Conservation (phyloP, 2,329 filamentous ascomycete genomes). For the Fusarium caatingaense region DNA sequence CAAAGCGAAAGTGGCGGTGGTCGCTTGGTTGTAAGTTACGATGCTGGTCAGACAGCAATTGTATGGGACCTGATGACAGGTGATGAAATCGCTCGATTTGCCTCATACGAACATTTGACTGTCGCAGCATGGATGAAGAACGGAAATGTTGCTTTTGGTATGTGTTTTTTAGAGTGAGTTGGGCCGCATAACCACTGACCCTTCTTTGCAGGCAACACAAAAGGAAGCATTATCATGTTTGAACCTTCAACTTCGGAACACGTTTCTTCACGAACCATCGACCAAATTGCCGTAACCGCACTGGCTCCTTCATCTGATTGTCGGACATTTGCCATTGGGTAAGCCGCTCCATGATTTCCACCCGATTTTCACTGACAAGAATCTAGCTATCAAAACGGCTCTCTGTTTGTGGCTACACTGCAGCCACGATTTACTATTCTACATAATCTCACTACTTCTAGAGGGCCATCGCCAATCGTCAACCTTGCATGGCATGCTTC, state of each 20-base stretch:
- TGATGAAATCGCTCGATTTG: conserved; percentile 90
- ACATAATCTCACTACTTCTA: conserved; percentile 87
- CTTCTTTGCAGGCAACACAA: conserved; percentile 76
- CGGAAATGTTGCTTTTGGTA: conserved; percentile 96
- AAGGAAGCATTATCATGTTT: conserved; percentile 94
- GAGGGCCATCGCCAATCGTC: conserved; percentile 87
- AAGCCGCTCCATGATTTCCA: conserved; percentile 37
- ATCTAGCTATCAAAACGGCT: conserved; percentile 92
- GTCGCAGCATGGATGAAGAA: conserved; percentile 96
- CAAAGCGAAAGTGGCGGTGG: conserved; percentile 88
- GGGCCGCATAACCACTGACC: conserved; percentile 22
- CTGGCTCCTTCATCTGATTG: conserved; percentile 90
- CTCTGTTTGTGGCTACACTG: conserved; percentile 87
- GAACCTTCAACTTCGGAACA: conserved; percentile 94
- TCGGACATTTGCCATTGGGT: conserved; percentile 96
- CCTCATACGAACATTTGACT: conserved; percentile 86
- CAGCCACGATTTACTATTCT: conserved; percentile 94
- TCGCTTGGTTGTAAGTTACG: conserved; percentile 90
- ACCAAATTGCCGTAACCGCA: conserved; percentile 93
- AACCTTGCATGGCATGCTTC: conserved; percentile 95
- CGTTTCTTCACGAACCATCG: conserved; percentile 87
- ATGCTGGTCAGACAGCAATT: conserved; percentile 89
- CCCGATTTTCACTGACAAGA: conserved; percentile 23
- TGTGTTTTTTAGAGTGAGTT: conserved; percentile 47
- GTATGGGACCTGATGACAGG: conserved; percentile 97